Conservation (phyloP, 1,139 yeast species). For the Hyphopichia wangnamkhiaoensis region DNA sequence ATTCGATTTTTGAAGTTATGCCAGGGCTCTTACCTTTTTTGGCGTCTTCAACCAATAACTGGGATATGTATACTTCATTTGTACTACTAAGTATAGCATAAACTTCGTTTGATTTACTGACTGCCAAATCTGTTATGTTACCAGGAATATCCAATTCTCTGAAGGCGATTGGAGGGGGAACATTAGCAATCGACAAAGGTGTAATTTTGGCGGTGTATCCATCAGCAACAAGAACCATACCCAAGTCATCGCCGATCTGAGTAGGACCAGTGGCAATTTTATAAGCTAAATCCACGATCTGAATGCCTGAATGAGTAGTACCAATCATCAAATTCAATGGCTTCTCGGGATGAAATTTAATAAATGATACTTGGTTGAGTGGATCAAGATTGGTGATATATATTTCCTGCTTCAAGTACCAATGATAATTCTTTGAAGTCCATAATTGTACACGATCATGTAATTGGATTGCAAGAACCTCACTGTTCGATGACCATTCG, state of each 20-base stretch:
- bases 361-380: constrained; percentile 41
- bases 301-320: constrained; percentile 45
- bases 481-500: constrained; percentile 84
- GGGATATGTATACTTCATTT: constrained; percentile 24
- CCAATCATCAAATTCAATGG: constrained; percentile 74
- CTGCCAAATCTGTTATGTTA: constrained; percentile 65
- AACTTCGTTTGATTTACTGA: constrained; percentile 57
- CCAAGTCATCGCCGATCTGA: constrained; percentile 65
- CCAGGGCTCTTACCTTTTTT: constrained; percentile 50
- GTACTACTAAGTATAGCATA: constrained; percentile 58
- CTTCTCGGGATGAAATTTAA: constrained; percentile 88
- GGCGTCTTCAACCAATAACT: constrained; percentile 28
- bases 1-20: constrained; percentile 34
- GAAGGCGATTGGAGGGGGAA: constrained; percentile 91
- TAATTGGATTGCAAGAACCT: constrained; percentile 69
- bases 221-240: constrained; percentile 80
- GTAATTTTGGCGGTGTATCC: constrained; percentile 75
- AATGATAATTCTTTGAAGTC: constrained; percentile 91
- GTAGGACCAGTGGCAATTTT: constrained; percentile 70
- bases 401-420: constrained; percentile 89
- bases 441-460: constrained; percentile 72
- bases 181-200: constrained; percentile 81
- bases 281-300: constrained; percentile 69
- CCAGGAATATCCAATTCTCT: constrained; percentile 57
- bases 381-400: constrained; percentile 27